Evolutionary conservation across 306 rosid genomes (phyloP).

Genomic region (Arachis hypogaea): DNA sequence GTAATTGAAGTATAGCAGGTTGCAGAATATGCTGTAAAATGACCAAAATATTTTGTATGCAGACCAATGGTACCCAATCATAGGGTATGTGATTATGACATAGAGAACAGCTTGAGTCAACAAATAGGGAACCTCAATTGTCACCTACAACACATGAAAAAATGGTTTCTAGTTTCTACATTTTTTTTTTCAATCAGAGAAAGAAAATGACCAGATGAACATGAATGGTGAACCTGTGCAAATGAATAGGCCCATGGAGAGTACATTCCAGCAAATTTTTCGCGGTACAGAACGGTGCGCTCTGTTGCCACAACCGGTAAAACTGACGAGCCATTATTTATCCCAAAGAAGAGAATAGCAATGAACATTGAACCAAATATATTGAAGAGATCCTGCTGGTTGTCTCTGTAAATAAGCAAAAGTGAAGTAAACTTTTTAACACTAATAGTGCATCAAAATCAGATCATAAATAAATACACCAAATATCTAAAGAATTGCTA

Average conservation of each 20-base stretch:
- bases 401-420: slow-evolving; percentile 40
- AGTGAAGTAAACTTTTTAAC: too few species aligned
- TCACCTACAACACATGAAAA: slow-evolving; percentile 46
- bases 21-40: slow-evolving; percentile 59
- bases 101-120: slow-evolving; percentile 54
- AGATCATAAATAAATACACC: too few species aligned
- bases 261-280: slow-evolving; percentile 73
- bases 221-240: slow-evolving; percentile 57
- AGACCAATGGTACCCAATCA: slow-evolving; percentile 58
- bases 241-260: slow-evolving; percentile 68
- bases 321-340: slow-evolving; percentile 63
- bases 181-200: slow-evolving; percentile 4
- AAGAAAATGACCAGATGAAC: not conserved
- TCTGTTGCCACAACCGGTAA: slow-evolving; percentile 58
- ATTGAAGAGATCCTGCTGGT: slow-evolving; percentile 60
- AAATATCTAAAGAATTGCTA: too few species aligned
- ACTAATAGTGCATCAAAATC: too few species aligned
- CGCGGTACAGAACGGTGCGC: slow-evolving; percentile 62
- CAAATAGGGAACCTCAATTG: slow-evolving; percentile 65
- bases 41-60: slow-evolving; percentile 66
- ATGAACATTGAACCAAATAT: slow-evolving; percentile 58
- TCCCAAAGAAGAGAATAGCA: slow-evolving; percentile 55
- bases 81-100: slow-evolving; percentile 63
- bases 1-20: slow-evolving; percentile 55
- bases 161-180: not conserved